Evolutionary conservation across 2,329 filamentous ascomycete genomes (phyloP).

Genomic region (Colletotrichum sp.): DNA sequence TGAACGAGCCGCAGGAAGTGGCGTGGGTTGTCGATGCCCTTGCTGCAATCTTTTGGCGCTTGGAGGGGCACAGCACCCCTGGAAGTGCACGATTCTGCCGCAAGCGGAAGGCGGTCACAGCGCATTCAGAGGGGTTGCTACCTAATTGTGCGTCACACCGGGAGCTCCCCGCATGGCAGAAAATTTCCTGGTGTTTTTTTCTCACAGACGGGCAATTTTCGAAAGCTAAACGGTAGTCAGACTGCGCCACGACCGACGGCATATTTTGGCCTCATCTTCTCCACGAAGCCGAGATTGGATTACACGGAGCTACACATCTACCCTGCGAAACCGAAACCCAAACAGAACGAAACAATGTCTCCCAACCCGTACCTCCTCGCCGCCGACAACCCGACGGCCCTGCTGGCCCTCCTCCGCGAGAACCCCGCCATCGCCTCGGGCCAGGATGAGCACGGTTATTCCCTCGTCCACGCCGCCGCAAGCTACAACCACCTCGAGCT

Average conservation of each 20-base stretch:
- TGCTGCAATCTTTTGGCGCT: not conserved
- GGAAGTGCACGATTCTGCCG: not conserved
- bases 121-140: not conserved
- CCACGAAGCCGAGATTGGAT: not conserved
- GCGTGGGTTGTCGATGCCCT: not conserved
- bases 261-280: slow-evolving; percentile 5
- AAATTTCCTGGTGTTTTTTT: slow-evolving; percentile 8
- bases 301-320: not conserved
- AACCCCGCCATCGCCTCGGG: slow-evolving; percentile 77
- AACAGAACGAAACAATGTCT: slow-evolving; percentile 41
- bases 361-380: slow-evolving; percentile 76
- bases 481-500: slow-evolving; percentile 90
- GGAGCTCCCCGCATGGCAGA: slow-evolving; percentile 19
- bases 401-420: slow-evolving; percentile 76
- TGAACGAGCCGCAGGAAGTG: not conserved
- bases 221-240: not conserved
- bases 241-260: not conserved
- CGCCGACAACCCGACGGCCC: slow-evolving; percentile 77
- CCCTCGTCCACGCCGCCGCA: slow-evolving; percentile 87
- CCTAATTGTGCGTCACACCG: slow-evolving; percentile 18
- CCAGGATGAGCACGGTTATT: slow-evolving; percentile 94
- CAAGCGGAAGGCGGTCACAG: slow-evolving; percentile 6
- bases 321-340: not conserved
- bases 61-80: not conserved
- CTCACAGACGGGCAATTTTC: not conserved